Evolutionary conservation across 225 moss, liverwort and hornwort species (phyloP), one percentile per base, ranked within the genome.

Genomic region (Ulota crispa): DNA sequence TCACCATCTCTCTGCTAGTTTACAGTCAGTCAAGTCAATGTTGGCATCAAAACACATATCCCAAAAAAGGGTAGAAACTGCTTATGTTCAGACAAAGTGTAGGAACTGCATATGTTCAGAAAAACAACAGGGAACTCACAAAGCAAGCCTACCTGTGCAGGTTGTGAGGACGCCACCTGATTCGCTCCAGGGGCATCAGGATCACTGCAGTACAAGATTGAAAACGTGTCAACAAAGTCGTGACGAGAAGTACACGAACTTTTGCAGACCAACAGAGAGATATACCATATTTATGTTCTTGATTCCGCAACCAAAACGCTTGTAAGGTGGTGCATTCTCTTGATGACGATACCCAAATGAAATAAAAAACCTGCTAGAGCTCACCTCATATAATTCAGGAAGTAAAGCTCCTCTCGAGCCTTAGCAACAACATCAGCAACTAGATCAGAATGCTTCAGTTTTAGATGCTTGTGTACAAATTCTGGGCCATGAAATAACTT

Each of bases 401-500:
- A 99, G 82, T 96, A 99, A 59, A 99, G 87, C 74, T 99, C 99
- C 83, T 99, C 96, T 23, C 99, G 94, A 47, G 96, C 94, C 80
- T 99, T 99, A 14, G 94, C 92, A 74, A 99, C 93, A 56, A 99
- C 99, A 32, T 99, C 99, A 83, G 92, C 93, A 39, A 99, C 99
- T 63, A 99, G 82, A 77, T 99, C 99, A 75, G 96, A 93, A 79
- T 99, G 99, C 85, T 99, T 99, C 84, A 99, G 77, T 87, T 99
- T 99, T 28, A 99, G 83, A 91, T 99, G 99, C 87, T 99, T 99
- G 85, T 99, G 99, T 66, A 99, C 99, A 88, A 93, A 99, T 81
- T 99, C 99, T 74, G 99, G 99, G 50, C 99, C 99, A 82, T 99
- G 99, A 57, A 99, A 99, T 69, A 99, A 70, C 83, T 99, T 99